Evolutionary conservation across 2,329 filamentous ascomycete genomes (phyloP).

Genomic region (Verruconis gallopava): DNA sequence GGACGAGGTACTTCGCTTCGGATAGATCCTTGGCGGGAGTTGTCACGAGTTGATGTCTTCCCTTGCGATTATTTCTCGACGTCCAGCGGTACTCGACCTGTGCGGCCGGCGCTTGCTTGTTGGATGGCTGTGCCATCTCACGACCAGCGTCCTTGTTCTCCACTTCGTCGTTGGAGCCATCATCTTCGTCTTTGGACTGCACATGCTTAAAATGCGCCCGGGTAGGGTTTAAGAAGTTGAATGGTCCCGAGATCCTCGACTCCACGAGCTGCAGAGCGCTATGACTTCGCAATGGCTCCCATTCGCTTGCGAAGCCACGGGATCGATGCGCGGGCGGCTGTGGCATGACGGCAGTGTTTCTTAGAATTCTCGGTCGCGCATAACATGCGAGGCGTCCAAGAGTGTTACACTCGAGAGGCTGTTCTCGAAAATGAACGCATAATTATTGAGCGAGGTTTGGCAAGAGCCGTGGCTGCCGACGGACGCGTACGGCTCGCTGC

Average conservation of each 20-base stretch:
- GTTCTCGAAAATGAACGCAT: too few species aligned
- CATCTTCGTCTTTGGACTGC: neutral
- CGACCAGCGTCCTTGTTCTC: neutral
- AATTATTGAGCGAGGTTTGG: too few species aligned
- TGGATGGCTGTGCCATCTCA: neutral
- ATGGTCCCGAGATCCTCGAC: constrained; percentile 6
- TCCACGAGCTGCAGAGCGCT: constrained; percentile 1
- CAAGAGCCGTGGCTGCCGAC: too few species aligned
- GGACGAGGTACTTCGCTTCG: constrained; percentile 18
- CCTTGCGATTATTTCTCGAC: constrained; percentile 32
- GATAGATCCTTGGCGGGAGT: constrained; percentile 1
- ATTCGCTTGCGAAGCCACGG: neutral
- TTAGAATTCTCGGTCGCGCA: too few species aligned
- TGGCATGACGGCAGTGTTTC: too few species aligned
- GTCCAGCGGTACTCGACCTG: constrained; percentile 24
- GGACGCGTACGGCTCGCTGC: too few species aligned
- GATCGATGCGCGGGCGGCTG: neutral
- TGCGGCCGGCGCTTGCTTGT: neutral
- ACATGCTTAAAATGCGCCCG: constrained; percentile 4
- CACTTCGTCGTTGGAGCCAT: neutral
- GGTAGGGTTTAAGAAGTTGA: constrained; percentile 12
- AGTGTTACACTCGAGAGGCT: too few species aligned
- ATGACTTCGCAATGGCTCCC: neutral
- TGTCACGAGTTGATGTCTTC: constrained; percentile 21
- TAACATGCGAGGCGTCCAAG: too few species aligned